phyloP scores from a whole-genome alignment of 345 rosid species.

The Lumnitzera racemosa region DNA sequence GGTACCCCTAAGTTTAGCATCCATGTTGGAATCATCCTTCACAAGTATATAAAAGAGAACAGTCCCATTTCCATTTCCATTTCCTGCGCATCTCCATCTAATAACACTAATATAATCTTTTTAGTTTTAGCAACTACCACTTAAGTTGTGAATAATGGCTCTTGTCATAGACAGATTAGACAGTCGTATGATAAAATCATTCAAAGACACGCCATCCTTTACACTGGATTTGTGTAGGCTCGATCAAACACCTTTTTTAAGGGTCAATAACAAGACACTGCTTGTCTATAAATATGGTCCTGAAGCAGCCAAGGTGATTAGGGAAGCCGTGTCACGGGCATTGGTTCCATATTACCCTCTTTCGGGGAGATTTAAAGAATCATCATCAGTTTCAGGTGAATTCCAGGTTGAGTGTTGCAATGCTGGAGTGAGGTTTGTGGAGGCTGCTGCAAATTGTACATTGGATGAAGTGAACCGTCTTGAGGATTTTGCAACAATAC shows the following conservation, averaged over 20 bases:
- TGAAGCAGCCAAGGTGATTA: slow-evolving; percentile 34
- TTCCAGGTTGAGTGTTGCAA: slow-evolving; percentile 38
- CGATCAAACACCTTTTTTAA: slow-evolving; percentile 35
- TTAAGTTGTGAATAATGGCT: slow-evolving; percentile 17
- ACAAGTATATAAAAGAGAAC: too few species aligned
- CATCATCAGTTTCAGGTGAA: slow-evolving; percentile 15
- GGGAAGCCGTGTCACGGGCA: slow-evolving; percentile 39
- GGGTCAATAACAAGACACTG: slow-evolving; percentile 43
- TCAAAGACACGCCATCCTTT: slow-evolving; percentile 24
- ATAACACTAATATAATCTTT: too few species aligned
- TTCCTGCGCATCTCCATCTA: too few species aligned
- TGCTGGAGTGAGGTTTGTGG: slow-evolving; percentile 40
- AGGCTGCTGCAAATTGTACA: slow-evolving; percentile 28
- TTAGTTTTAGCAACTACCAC: not conserved
- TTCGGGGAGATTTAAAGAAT: slow-evolving; percentile 35
- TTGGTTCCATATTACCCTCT: slow-evolving; percentile 57
- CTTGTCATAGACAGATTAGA: slow-evolving; percentile 25
- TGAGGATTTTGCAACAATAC: slow-evolving; percentile 20
- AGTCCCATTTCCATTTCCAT: too few species aligned
- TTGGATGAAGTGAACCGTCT: slow-evolving; percentile 31
- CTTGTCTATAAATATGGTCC: slow-evolving; percentile 37
- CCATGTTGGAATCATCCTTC: too few species aligned
- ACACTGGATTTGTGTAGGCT: slow-evolving; percentile 36
- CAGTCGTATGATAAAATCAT: slow-evolving; percentile 27
- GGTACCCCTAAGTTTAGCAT: too few species aligned